Conservation (phyloP, 2,329 filamentous ascomycete species). For the Verticillium dahliae region DNA sequence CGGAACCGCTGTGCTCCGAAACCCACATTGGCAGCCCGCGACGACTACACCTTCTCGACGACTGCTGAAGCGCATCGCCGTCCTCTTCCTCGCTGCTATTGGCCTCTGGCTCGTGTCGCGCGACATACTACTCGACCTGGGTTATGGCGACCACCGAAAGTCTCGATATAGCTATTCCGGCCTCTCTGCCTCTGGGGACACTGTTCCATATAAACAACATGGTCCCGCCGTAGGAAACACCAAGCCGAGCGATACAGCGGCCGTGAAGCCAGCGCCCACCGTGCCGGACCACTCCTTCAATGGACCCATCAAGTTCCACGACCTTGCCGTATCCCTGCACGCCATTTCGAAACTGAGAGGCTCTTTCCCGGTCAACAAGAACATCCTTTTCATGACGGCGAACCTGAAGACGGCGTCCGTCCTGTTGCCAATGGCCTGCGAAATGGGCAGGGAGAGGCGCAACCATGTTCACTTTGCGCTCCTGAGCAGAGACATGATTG, state of each 20-base stretch:
- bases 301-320: slow-evolving; percentile 63
- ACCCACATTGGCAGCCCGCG: slow-evolving; percentile 30
- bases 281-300: slow-evolving; percentile 43
- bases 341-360: slow-evolving; percentile 49
- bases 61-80: slow-evolving; percentile 43
- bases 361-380: slow-evolving; percentile 48
- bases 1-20: slow-evolving; percentile 13
- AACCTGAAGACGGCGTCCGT: slow-evolving; percentile 66
- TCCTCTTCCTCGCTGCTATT: slow-evolving; percentile 40
- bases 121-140: slow-evolving; percentile 48
- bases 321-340: slow-evolving; percentile 58
- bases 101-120: slow-evolving; percentile 58
- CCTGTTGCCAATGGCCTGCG: slow-evolving; percentile 76
- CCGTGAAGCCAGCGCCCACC: background rate
- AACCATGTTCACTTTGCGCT: slow-evolving; percentile 79
- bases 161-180: slow-evolving; percentile 23
- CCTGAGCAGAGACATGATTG: slow-evolving; percentile 65
- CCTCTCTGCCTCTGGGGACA: slow-evolving; percentile 2
- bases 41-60: slow-evolving; percentile 42
- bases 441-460: slow-evolving; percentile 65
- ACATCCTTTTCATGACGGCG: slow-evolving; percentile 73
- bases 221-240: slow-evolving; percentile 9
- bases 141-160: slow-evolving; percentile 23
- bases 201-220: background rate
- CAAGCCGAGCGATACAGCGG: background rate